phyloP scores from a whole-genome alignment of 352 stramenopile genomes.

The Globisporangium recalcitrans region DNA sequence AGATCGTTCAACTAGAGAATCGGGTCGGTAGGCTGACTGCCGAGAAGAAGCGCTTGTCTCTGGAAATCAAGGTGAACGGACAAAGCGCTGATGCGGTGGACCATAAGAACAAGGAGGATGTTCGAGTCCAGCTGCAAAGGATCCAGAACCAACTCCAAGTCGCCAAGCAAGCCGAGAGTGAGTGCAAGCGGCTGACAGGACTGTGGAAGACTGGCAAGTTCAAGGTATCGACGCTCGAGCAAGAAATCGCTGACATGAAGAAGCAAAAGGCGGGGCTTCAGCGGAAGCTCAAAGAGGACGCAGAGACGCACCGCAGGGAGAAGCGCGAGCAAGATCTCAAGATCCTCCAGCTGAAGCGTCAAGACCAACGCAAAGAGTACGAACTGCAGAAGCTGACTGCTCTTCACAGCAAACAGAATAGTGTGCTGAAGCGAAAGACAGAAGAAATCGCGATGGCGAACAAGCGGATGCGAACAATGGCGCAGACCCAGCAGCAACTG shows the following conservation, averaged over 20 bases:
- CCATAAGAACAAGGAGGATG: background rate
- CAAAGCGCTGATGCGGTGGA: background rate
- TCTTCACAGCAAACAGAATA: slow-evolving; percentile 38
- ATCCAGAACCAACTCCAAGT: slow-evolving; percentile 30
- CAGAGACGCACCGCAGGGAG: slow-evolving; percentile 36
- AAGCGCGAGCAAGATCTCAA: slow-evolving; percentile 39
- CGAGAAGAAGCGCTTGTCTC: slow-evolving; percentile 28
- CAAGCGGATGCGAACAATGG: slow-evolving; percentile 39
- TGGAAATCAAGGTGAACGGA: slow-evolving; percentile 15
- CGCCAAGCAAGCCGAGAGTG: slow-evolving; percentile 28
- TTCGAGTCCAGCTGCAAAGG: slow-evolving; percentile 24
- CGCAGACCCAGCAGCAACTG: slow-evolving; percentile 22
- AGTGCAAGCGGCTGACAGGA: slow-evolving; percentile 30
- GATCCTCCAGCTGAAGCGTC: slow-evolving; percentile 46
- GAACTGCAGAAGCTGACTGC: slow-evolving; percentile 45
- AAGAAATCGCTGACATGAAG: slow-evolving; percentile 45
- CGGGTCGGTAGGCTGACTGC: slow-evolving; percentile 22
- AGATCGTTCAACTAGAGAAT: slow-evolving; percentile 33
- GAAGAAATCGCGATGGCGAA: slow-evolving; percentile 38
- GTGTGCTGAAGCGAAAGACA: slow-evolving; percentile 53
- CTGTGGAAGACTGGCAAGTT: slow-evolving; percentile 34
- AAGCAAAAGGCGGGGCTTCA: slow-evolving; percentile 40
- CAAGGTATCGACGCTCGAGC: slow-evolving; percentile 44
- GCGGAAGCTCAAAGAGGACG: slow-evolving; percentile 30
- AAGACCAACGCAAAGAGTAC: slow-evolving; percentile 54